A percentile compares a stretch with the other conserved stretches of the same genome.
phyloP scores from a whole-genome alignment of 345 rosid species.

The Barbarea vulgaris region DNA sequence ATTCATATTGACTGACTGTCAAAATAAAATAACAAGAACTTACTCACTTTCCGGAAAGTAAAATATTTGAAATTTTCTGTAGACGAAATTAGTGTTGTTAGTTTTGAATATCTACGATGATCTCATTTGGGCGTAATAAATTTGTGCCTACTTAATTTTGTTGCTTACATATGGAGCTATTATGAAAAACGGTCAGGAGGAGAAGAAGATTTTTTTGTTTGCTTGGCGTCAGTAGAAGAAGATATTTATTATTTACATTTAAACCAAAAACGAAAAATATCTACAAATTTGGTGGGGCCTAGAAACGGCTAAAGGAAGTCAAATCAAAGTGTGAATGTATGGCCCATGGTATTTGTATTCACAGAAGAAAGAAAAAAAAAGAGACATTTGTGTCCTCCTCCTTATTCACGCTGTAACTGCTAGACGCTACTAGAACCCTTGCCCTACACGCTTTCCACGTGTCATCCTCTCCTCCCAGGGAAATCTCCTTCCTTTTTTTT shows the following conservation, averaged over 20 bases:
- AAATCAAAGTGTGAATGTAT: conserved; percentile 5
- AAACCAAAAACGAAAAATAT: no score
- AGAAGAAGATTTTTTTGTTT: no score
- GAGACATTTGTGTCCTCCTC: conserved; percentile 18
- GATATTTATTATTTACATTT: no score
- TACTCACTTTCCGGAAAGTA: background rate
- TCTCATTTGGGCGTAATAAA: background rate
- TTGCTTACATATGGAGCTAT: background rate
- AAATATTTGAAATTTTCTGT: background rate
- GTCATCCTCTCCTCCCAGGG: conserved; percentile 37
- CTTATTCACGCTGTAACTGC: background rate
- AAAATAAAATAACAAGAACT: background rate
- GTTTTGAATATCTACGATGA: background rate
- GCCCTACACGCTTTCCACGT: conserved; percentile 39
- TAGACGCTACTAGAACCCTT: conserved; percentile 37
- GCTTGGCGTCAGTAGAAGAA: no score
- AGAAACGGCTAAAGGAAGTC: background rate
- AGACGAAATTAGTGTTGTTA: background rate
- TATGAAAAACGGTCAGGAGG: background rate
- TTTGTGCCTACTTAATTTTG: no score
- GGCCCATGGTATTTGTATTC: conserved; percentile 18
- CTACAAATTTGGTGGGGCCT: background rate
- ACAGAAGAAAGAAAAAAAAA: background rate
- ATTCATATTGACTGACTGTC: no score
- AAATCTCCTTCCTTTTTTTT: conserved; percentile 3